These are phyloP conservation scores for Chaetomiaceae sp. DNA, from an alignment of 2,329 filamentous ascomycete species.

Conservation along the genomic window DNA sequence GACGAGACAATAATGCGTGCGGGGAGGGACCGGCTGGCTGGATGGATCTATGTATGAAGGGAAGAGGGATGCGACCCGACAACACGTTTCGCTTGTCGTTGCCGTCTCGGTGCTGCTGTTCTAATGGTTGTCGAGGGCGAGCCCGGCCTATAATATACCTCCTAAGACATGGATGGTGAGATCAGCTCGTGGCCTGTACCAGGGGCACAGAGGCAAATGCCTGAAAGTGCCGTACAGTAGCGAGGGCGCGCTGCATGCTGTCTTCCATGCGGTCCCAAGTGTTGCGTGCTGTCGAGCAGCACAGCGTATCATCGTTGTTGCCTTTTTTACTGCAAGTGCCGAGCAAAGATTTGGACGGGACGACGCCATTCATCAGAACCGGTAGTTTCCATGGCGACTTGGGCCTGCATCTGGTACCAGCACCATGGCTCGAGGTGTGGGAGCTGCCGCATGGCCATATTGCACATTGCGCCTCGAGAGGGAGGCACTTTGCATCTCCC, in stretches of 20 bases:
- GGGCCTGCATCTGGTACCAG: neutral
- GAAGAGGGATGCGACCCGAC: slow-evolving; percentile 11
- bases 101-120: slow-evolving; percentile 4
- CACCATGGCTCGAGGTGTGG: neutral
- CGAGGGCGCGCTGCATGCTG: slow-evolving; percentile 9
- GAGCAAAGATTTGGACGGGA: neutral
- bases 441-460: neutral
- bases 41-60: slow-evolving; percentile 1
- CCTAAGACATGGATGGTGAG: slow-evolving; percentile 9
- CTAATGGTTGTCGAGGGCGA: neutral
- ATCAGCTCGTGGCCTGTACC: slow-evolving; percentile 7
- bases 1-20: neutral
- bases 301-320: slow-evolving; percentile 3
- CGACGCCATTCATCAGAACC: neutral
- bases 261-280: neutral
- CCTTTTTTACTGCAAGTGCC: slow-evolving; percentile 6
- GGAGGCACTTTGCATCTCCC: too few species aligned
- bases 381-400: too few species aligned
- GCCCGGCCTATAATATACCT: neutral
- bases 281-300: neutral
- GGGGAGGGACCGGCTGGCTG: slow-evolving; percentile 9
- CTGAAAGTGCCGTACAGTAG: slow-evolving; percentile 17
- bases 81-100: slow-evolving; percentile 11
- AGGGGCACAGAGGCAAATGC: neutral
- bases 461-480: too few species aligned